These are phyloP conservation scores for Chlorella sp. DNA, from an alignment of 139 green algal genomes.

Conservation along the genomic window DNA sequence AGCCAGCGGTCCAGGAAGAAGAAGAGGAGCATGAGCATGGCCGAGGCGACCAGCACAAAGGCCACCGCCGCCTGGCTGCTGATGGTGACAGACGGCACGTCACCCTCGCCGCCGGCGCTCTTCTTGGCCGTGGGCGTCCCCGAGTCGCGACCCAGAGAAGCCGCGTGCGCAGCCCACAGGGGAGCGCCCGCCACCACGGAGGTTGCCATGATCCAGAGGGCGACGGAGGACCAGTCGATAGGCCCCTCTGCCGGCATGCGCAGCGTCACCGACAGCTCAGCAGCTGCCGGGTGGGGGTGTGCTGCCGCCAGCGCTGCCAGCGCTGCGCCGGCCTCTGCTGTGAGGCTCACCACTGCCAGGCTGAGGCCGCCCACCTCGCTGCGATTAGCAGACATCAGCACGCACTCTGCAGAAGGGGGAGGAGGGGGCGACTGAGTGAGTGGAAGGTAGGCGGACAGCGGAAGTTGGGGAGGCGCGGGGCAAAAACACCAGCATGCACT, in stretches of 20 bases:
- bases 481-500: too few relatives aligned
- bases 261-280: conserved; percentile 15
- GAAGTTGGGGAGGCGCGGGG: too few relatives aligned
- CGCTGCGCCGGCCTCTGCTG: conserved; percentile 29
- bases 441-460: background rate
- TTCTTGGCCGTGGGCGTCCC: conserved; percentile 4
- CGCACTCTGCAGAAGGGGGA: conserved; percentile 55
- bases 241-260: conserved; percentile 22
- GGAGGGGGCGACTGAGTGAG: background rate
- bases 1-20: conserved; percentile 77
- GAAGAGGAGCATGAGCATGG: conserved; percentile 77
- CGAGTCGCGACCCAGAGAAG: background rate
- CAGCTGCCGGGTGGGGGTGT: background rate
- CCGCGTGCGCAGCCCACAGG: conserved; percentile 62
- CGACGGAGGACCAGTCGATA: conserved; percentile 57
- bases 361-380: conserved; percentile 6
- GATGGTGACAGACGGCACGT: conserved; percentile 44
- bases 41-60: conserved; percentile 72
- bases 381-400: conserved; percentile 56
- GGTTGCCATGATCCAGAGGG: conserved; percentile 79
- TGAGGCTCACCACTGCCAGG: conserved; percentile 54
- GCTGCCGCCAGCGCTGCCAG: conserved; percentile 33
- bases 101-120: background rate
- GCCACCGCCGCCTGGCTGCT: conserved; percentile 57
- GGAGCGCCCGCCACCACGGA: conserved; percentile 57